Conservation (phyloP, 345 rosid species). For the Brassica carinata region DNA sequence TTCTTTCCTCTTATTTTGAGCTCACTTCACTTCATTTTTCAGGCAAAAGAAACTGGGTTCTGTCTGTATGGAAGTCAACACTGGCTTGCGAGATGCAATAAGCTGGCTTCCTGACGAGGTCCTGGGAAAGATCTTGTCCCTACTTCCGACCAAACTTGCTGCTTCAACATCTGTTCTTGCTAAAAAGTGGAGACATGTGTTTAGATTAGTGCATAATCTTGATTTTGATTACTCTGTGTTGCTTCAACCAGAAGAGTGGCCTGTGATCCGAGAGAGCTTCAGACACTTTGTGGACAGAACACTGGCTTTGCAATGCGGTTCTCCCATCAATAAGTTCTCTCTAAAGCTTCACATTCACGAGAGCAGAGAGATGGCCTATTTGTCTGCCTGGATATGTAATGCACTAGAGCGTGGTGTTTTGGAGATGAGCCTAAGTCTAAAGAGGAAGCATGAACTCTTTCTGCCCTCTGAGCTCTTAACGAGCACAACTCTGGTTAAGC, state of each 20-base stretch:
- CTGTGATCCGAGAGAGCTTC: not conserved
- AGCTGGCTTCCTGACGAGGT: constrained; percentile 20
- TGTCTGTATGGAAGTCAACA: constrained; percentile 1
- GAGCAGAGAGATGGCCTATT: not conserved
- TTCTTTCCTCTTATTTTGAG: not conserved
- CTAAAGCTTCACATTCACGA: not conserved
- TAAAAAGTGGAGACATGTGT: constrained; percentile 16
- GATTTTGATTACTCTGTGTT: not conserved
- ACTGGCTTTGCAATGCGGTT: constrained; percentile 7
- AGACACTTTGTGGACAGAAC: constrained; percentile 1
- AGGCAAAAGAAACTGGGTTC: not conserved
- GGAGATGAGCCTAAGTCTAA: not conserved
- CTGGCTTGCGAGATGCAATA: not conserved
- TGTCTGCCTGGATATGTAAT: not conserved
- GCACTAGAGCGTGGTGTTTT: not conserved
- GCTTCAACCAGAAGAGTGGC: not conserved
- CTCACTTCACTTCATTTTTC: not conserved
- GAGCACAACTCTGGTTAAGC: constrained; percentile 21
- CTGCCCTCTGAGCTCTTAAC: not conserved
- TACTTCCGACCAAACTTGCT: constrained; percentile 5
- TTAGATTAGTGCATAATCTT: not conserved
- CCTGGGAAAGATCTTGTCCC: constrained; percentile 12
- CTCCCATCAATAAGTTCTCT: not conserved
- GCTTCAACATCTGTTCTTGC: constrained; percentile 20
- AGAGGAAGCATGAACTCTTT: not conserved